A percentile compares a stretch with the other conserved stretches of the same genome.
Evolutionary conservation across 495 filamentous ascomycete genomes (phyloP).

Genomic region (Bathelium albidoporum): DNA sequence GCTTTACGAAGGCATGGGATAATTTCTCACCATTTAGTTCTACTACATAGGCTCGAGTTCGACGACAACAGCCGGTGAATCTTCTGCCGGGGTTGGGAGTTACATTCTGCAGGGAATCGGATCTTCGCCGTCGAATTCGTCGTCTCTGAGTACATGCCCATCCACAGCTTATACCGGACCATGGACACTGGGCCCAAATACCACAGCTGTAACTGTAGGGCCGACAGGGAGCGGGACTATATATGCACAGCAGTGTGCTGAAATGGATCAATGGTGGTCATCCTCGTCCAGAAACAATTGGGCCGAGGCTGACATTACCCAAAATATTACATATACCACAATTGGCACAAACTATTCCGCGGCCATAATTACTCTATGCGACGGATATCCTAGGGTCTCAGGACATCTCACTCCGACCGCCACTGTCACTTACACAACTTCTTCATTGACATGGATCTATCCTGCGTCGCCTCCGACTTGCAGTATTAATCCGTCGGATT

Average conservation of each 20-base stretch:
- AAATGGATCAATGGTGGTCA: background rate
- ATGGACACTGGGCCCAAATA: background rate
- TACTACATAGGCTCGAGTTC: too few species aligned
- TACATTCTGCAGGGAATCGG: background rate
- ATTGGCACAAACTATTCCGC: conserved; percentile 1
- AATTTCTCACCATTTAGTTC: too few species aligned
- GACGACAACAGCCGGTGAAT: too few species aligned
- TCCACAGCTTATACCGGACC: background rate
- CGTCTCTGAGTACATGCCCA: background rate
- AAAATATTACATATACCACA: background rate
- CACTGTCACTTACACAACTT: background rate
- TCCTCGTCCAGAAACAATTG: background rate
- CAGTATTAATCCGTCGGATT: conserved; percentile 7
- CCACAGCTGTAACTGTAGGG: background rate
- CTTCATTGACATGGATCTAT: background rate
- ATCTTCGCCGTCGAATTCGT: background rate
- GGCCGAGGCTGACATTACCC: background rate
- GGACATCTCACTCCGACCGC: conserved; percentile 5
- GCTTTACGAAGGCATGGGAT: too few species aligned
- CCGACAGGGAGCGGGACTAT: background rate
- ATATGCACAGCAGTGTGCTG: background rate
- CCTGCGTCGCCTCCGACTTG: background rate
- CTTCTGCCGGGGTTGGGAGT: background rate
- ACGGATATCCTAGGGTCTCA: conserved; percentile 1
- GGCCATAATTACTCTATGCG: conserved; percentile 4